phyloP scores from a whole-genome alignment of 306 rosid species.

The Trichosanthes truncata region DNA sequence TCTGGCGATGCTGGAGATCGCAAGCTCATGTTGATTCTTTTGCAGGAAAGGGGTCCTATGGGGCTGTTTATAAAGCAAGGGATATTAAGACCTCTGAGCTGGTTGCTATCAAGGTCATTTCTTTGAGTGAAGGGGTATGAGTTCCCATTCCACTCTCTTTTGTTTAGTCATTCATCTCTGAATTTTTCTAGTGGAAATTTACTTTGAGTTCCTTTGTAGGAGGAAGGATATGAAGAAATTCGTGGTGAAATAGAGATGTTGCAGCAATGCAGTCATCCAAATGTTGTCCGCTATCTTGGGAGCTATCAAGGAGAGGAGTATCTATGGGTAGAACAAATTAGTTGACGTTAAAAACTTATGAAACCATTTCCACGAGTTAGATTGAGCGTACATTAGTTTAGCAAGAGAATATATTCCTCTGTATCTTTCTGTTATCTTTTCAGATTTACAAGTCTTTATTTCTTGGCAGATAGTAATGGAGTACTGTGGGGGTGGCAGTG shows the following conservation, averaged over 20 bases:
- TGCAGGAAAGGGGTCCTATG: constrained; percentile 95
- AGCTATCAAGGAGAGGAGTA: constrained; percentile 99
- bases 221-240: constrained; percentile 97
- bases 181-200: constrained; percentile 15
- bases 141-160: not conserved
- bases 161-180: constrained; percentile 2
- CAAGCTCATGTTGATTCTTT: not conserved
- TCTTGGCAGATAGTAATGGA: constrained; percentile 98
- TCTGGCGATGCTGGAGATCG: constrained; percentile 5
- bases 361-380: not conserved
- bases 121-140: constrained; percentile 82
- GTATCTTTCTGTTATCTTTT: constrained; percentile 11
- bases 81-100: constrained; percentile 81
- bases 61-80: constrained; percentile 95
- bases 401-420: constrained; percentile 3
- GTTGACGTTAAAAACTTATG: not conserved
- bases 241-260: constrained; percentile 98
- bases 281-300: constrained; percentile 95
- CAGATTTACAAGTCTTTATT: constrained; percentile 25
- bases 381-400: not conserved
- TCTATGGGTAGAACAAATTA: constrained; percentile 67
- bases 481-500: constrained; percentile 99
- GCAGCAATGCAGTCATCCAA: constrained; percentile 97
- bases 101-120: constrained; percentile 93
- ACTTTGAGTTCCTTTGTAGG: constrained; percentile 38